Conservation (phyloP, 2,329 filamentous ascomycete species). For the Aspergillus sclerotialis region DNA sequence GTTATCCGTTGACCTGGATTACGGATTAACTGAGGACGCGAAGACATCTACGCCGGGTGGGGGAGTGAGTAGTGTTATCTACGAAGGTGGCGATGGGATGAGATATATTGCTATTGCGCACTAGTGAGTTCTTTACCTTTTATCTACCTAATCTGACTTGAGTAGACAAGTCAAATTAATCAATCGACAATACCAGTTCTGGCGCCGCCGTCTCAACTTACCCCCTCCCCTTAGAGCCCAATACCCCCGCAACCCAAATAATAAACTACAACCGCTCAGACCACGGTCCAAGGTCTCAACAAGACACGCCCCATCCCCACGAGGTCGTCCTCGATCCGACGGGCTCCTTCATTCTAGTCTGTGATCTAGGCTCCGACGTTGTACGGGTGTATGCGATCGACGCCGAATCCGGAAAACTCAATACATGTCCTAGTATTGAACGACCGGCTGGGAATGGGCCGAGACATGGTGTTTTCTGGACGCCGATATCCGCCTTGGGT, state of each 20-base stretch:
- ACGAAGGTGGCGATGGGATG: slow-evolving; percentile 13
- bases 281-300: slow-evolving; percentile 38
- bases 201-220: slow-evolving; percentile 28
- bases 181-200: slow-evolving; percentile 13
- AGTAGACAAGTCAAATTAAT: neutral
- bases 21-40: slow-evolving; percentile 15
- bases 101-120: slow-evolving; percentile 31
- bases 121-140: slow-evolving; percentile 23
- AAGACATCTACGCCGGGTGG: slow-evolving; percentile 18
- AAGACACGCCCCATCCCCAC: slow-evolving; percentile 57
- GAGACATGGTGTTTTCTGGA: slow-evolving; percentile 56
- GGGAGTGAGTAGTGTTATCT: slow-evolving; percentile 29
- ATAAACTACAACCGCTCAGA: slow-evolving; percentile 34
- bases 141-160: neutral
- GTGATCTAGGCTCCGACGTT: slow-evolving; percentile 60
- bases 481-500: slow-evolving; percentile 1
- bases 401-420: slow-evolving; percentile 35
- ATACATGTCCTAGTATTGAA: slow-evolving; percentile 36
- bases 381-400: slow-evolving; percentile 54
- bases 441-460: slow-evolving; percentile 53
- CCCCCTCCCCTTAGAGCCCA: slow-evolving; percentile 17
- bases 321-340: slow-evolving; percentile 60
- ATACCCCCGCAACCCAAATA: slow-evolving; percentile 24
- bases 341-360: slow-evolving; percentile 54
- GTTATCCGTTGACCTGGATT: slow-evolving; percentile 12